Evolutionary conservation across 1,284 basidiomycete species (phyloP).

Genomic region (Kwoniella shivajii): DNA sequence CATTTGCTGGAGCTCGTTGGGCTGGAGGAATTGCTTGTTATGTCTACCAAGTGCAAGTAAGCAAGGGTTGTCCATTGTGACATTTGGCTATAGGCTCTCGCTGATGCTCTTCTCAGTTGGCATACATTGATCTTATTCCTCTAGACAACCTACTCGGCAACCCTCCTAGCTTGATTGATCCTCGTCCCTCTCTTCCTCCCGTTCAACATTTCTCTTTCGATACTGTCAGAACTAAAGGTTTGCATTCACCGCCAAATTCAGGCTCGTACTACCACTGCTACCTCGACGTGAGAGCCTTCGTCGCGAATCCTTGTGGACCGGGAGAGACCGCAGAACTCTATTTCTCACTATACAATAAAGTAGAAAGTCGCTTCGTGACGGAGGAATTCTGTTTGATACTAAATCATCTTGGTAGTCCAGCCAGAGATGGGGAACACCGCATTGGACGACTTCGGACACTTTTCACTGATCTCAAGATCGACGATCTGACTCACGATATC

Average conservation of each 20-base stretch:
- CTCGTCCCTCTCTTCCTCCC: neutral
- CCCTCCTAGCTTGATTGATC: constrained; percentile 7
- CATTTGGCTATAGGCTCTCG: neutral
- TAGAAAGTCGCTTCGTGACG: constrained; percentile 79
- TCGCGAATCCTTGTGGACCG: constrained; percentile 82
- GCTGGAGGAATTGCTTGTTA: constrained; percentile 69
- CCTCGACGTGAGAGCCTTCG: constrained; percentile 86
- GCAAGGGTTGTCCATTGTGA: neutral
- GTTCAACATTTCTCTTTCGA: constrained; percentile 11
- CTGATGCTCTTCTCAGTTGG: constrained; percentile 56
- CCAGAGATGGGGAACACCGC: constrained; percentile 63
- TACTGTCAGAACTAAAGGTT: constrained; percentile 1
- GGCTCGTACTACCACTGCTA: constrained; percentile 73
- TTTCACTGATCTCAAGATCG: constrained; percentile 82
- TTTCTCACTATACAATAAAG: constrained; percentile 89
- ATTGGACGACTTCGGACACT: constrained; percentile 71
- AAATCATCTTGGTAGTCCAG: constrained; percentile 86
- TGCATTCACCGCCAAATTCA: neutral
- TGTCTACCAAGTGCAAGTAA: constrained; percentile 64
- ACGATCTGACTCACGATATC: constrained; percentile 80
- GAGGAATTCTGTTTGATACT: constrained; percentile 91
- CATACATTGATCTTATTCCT: constrained; percentile 69
- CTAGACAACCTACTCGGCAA: constrained; percentile 46
- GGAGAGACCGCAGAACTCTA: constrained; percentile 91
- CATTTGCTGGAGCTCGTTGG: constrained; percentile 71